A percentile compares a stretch with the other conserved stretches of the same genome.
These are phyloP conservation scores for Mortierella hygrophila DNA, from an alignment of 192 early-diverging fungal species.

Conservation along the genomic window DNA sequence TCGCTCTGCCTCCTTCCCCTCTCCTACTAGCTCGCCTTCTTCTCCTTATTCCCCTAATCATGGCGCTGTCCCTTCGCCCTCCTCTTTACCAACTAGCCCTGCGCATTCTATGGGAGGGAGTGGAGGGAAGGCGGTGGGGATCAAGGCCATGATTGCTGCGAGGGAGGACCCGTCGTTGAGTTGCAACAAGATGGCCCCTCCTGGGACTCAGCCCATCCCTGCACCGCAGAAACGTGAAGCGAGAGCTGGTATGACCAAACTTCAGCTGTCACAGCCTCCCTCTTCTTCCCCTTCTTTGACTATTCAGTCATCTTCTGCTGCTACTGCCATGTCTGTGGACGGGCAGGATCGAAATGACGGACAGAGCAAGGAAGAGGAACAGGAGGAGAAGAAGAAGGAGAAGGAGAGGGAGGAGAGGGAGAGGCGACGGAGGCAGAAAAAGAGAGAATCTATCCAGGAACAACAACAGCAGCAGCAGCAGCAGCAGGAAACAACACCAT, in stretches of 20 bases:
- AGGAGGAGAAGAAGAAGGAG: neutral
- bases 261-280: slow-evolving; percentile 17
- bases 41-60: neutral
- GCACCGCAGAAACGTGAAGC: slow-evolving; percentile 24
- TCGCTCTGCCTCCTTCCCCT: slow-evolving; percentile 20
- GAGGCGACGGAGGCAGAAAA: neutral
- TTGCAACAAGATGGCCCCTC: slow-evolving; percentile 43
- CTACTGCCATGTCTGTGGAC: too few species aligned
- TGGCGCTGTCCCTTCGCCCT: neutral
- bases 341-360: neutral
- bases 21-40: slow-evolving; percentile 12
- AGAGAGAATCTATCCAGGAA: slow-evolving; percentile 4
- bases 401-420: neutral
- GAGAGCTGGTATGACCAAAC: slow-evolving; percentile 36
- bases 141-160: slow-evolving; percentile 53
- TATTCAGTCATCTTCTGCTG: too few species aligned
- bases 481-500: neutral
- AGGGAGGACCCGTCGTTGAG: slow-evolving; percentile 47
- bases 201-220: slow-evolving; percentile 28
- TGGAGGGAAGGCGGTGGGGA: neutral
- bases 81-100: neutral
- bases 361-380: neutral
- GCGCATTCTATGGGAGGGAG: neutral
- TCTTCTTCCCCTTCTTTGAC: neutral
- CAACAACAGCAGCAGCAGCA: slow-evolving; percentile 17